These are phyloP conservation scores for Monilinia vaccinii-corymbosi DNA, from an alignment of 2,329 filamentous ascomycete genomes.

Conservation along the genomic window DNA sequence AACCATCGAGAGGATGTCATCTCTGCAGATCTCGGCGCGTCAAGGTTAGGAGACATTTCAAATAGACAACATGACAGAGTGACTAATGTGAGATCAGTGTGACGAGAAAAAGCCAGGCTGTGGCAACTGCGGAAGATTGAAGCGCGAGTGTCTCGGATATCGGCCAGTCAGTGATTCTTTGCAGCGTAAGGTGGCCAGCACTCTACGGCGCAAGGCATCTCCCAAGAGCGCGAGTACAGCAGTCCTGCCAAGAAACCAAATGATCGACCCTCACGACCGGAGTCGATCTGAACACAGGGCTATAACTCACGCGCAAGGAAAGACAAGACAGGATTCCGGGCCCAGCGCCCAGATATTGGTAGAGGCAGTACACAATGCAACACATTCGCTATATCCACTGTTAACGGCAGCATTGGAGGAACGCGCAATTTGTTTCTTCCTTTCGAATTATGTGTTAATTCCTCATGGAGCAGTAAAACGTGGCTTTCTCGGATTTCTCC, in stretches of 20 bases:
- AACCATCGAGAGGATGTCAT: constrained; percentile 13
- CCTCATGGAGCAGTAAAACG: background rate
- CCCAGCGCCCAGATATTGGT: background rate
- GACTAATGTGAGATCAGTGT: background rate
- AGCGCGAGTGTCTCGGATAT: constrained; percentile 7
- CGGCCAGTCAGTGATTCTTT: constrained; percentile 4
- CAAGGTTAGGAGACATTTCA: constrained; percentile 5
- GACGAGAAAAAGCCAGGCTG: constrained; percentile 21
- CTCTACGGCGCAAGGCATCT: background rate
- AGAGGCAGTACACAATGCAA: constrained; percentile 4
- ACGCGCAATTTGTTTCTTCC: constrained; percentile 7
- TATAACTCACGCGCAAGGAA: background rate
- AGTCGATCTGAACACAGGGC: background rate
- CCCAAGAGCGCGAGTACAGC: background rate
- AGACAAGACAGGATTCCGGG: background rate
- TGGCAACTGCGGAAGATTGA: constrained; percentile 10
- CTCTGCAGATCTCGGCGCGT: constrained; percentile 15
- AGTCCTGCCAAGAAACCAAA: background rate
- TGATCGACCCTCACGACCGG: background rate
- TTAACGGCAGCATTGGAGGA: constrained; percentile 7
- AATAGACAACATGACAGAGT: background rate
- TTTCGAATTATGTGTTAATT: constrained; percentile 9
- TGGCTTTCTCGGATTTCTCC: constrained; percentile 6
- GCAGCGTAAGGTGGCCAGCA: background rate
- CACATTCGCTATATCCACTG: background rate